Conservation (phyloP, 2,329 filamentous ascomycete species). For the Bimuria novae-zelandiae region DNA sequence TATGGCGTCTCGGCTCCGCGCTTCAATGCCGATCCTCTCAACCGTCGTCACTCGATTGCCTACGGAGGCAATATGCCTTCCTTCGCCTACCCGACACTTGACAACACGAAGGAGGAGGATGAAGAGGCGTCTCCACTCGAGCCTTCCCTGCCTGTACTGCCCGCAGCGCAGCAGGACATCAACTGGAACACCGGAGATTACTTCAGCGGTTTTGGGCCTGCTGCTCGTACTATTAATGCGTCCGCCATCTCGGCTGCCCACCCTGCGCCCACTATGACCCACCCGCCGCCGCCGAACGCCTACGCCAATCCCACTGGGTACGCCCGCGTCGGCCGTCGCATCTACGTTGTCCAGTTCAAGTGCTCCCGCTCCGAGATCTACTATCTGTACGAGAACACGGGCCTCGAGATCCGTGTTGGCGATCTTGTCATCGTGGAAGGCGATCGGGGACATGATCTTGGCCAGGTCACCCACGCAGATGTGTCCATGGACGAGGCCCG, state of each 20-base stretch:
- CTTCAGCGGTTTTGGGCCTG: conserved; percentile 44
- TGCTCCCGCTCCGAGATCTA: conserved; percentile 94
- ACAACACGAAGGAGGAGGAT: conserved; percentile 40
- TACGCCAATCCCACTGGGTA: conserved; percentile 39
- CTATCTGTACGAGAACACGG: conserved; percentile 94
- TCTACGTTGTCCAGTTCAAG: conserved; percentile 96
- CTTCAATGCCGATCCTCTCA: conserved; percentile 55
- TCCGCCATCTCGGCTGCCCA: conserved; percentile 43
- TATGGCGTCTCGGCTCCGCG: conserved; percentile 35
- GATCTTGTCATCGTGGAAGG: conserved; percentile 98
- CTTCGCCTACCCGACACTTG: conserved; percentile 30
- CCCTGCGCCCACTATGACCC: conserved; percentile 36
- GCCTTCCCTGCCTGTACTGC: conserved; percentile 1
- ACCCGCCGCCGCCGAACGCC: conserved; percentile 34
- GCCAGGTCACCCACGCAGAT: conserved; percentile 86
- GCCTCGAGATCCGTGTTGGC: conserved; percentile 84
- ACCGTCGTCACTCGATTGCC: conserved; percentile 78
- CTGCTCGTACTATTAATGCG: conserved; percentile 42
- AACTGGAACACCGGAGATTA: conserved; percentile 26
- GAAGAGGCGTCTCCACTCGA: conserved; percentile 32
- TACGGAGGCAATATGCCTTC: conserved; percentile 32
- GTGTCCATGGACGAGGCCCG: conserved; percentile 87
- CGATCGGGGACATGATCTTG: conserved; percentile 92
- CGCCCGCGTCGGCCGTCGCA: conserved; percentile 42
- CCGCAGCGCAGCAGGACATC: neutral